Evolutionary conservation across 768 basidiomycete genomes (phyloP).

Genomic region (Collybia nuda): DNA sequence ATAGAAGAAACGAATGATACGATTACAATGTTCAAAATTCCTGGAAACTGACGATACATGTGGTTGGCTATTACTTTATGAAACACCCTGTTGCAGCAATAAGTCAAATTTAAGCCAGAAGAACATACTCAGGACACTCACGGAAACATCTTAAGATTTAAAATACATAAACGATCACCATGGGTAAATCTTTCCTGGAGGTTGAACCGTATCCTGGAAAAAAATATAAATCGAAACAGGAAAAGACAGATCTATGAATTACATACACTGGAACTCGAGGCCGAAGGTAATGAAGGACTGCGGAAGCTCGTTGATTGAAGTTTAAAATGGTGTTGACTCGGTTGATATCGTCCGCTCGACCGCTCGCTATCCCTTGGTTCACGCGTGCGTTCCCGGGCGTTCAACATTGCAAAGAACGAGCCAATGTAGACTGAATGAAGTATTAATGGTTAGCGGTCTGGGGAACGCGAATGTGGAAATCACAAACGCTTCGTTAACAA

Average conservation of each 20-base stretch:
- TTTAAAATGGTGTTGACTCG: conserved; percentile 9
- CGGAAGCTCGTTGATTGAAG: conserved; percentile 10
- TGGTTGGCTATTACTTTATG: too few species aligned
- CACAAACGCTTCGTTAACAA: conserved; percentile 43
- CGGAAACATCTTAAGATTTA: neutral
- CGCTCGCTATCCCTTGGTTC: conserved; percentile 2
- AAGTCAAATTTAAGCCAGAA: too few species aligned
- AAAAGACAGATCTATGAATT: neutral
- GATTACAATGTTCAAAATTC: too few species aligned
- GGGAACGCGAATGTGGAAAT: neutral
- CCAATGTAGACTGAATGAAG: conserved; percentile 40
- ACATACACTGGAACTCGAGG: neutral
- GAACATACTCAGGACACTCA: too few species aligned
- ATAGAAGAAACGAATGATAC: too few species aligned
- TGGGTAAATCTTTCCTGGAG: neutral
- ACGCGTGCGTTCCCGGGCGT: conserved; percentile 33
- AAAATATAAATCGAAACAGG: neutral
- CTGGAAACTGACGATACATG: too few species aligned
- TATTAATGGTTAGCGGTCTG: neutral
- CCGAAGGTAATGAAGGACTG: neutral
- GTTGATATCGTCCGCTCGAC: conserved; percentile 1
- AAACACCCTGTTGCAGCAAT: too few species aligned
- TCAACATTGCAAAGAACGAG: conserved; percentile 47
- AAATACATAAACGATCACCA: neutral
- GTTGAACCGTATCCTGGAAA: neutral